phyloP scores from a whole-genome alignment of 2,329 filamentous ascomycete species.

The Tolypocladium sp. region DNA sequence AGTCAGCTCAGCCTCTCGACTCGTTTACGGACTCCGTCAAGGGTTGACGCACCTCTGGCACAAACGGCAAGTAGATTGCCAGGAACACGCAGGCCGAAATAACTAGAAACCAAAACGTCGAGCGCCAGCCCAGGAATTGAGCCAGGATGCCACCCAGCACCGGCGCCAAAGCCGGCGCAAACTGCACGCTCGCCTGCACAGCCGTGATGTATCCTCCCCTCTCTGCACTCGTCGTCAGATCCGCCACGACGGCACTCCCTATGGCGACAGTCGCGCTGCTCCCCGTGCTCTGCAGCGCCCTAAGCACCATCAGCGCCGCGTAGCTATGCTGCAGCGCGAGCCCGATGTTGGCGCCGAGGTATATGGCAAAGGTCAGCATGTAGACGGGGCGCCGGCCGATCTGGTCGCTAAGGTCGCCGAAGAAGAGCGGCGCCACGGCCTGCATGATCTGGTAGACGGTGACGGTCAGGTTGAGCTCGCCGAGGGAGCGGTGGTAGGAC shows the following conservation, averaged over 20 bases:
- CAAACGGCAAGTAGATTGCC: conserved; percentile 30
- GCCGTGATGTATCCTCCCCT: conserved; percentile 44
- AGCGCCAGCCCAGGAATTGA: conserved; percentile 42
- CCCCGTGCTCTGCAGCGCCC: conserved; percentile 40
- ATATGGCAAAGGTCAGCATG: conserved; percentile 35
- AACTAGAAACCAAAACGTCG: conserved; percentile 47
- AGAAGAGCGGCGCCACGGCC: conserved; percentile 39
- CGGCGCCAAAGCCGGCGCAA: conserved; percentile 34
- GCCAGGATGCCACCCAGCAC: conserved; percentile 43
- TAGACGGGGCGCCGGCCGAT: conserved; percentile 38
- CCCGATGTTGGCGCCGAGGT: conserved; percentile 34
- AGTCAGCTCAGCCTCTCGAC: not conserved
- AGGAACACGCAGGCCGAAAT: conserved; percentile 30
- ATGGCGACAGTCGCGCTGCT: conserved; percentile 47
- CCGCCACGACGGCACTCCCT: conserved; percentile 41
- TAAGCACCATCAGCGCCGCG: conserved; percentile 34
- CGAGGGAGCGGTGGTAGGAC: conserved; percentile 23
- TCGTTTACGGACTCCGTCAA: not conserved
- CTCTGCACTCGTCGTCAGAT: conserved; percentile 46
- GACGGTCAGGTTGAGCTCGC: conserved; percentile 28
- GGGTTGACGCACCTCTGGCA: conserved; percentile 12
- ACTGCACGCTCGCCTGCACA: conserved; percentile 30
- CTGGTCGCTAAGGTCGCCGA: conserved; percentile 40
- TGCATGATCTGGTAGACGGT: conserved; percentile 41
- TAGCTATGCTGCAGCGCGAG: conserved; percentile 33